phyloP scores from a whole-genome alignment of 2,329 filamentous ascomycete species.

The Colletotrichum sp. region DNA sequence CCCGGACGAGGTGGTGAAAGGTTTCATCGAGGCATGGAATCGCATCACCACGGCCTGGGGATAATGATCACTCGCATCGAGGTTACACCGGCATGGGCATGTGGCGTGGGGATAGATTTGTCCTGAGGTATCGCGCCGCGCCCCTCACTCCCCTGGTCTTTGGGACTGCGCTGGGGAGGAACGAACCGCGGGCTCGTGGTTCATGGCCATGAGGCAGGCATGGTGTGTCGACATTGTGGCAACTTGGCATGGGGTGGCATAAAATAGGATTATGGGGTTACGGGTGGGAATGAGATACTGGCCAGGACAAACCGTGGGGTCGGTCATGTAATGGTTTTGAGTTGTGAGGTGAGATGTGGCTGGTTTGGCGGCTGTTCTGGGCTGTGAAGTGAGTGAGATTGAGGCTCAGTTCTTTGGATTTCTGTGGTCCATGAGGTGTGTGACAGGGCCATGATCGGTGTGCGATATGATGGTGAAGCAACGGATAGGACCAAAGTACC shows the following conservation, averaged over 20 bases:
- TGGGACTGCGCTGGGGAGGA: neutral
- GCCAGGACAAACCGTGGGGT: neutral
- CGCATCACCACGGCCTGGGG: neutral
- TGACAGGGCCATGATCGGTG: neutral
- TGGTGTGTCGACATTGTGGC: neutral
- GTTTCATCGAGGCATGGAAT: neutral
- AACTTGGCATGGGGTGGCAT: neutral
- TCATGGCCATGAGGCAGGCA: neutral
- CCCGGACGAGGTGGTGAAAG: neutral
- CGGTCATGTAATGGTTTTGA: neutral
- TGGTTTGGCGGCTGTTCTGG: neutral
- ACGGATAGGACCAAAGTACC: neutral
- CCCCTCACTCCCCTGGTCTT: neutral
- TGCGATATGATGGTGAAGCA: neutral
- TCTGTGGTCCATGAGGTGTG: neutral
- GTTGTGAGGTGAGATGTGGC: conserved; percentile 17
- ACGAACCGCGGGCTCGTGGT: neutral
- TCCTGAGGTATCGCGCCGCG: too few species aligned
- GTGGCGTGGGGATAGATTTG: neutral
- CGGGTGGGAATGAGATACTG: neutral
- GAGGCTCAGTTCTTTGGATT: conserved; percentile 9
- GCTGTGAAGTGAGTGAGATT: neutral
- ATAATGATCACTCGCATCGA: neutral
- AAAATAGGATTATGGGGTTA: neutral
- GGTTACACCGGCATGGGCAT: neutral